These are phyloP conservation scores for Hericium coralloides DNA, from an alignment of 768 basidiomycete genomes.

Conservation along the genomic window DNA sequence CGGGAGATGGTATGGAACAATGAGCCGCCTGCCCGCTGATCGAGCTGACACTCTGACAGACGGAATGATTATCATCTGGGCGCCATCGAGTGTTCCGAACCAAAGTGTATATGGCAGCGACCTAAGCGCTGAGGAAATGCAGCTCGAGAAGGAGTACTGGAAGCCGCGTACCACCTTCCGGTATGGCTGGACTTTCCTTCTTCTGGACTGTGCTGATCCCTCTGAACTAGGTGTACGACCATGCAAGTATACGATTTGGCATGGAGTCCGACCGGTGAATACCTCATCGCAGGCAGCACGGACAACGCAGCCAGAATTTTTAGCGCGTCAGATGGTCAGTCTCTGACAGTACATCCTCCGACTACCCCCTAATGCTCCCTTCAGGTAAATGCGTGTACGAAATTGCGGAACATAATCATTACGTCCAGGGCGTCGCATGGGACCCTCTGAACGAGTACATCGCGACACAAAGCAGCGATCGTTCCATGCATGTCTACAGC, in stretches of 20 bases:
- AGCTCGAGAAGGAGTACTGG: conserved; percentile 94
- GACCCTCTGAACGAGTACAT: conserved; percentile 96
- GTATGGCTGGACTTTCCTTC: conserved; percentile 31
- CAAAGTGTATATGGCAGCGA: conserved; percentile 77
- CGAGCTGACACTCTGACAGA: conserved; percentile 38
- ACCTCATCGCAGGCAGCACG: conserved; percentile 91
- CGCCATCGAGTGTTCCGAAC: conserved; percentile 66
- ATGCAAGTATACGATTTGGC: conserved; percentile 98
- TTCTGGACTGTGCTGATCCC: background rate
- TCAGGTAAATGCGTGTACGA: conserved; percentile 81
- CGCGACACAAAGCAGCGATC: conserved; percentile 93
- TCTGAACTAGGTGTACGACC: conserved; percentile 59
- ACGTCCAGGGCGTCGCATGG: conserved; percentile 98
- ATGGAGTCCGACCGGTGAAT: conserved; percentile 94
- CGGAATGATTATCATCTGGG: conserved; percentile 97
- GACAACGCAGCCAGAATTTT: conserved; percentile 91
- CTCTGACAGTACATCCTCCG: background rate
- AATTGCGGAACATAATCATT: conserved; percentile 91
- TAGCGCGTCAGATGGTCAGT: conserved; percentile 60
- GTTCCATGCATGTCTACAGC: conserved; percentile 91
- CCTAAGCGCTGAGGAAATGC: conserved; percentile 64
- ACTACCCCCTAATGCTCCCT: conserved; percentile 8
- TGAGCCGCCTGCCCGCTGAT: conserved; percentile 1
- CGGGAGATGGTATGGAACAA: conserved; percentile 78
- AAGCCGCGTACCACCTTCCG: conserved; percentile 78